Percentiles rank a stretch among this genome's conserved stretches.
Conservation (phyloP, 257 asterid species). For the Solanum virginianum region DNA sequence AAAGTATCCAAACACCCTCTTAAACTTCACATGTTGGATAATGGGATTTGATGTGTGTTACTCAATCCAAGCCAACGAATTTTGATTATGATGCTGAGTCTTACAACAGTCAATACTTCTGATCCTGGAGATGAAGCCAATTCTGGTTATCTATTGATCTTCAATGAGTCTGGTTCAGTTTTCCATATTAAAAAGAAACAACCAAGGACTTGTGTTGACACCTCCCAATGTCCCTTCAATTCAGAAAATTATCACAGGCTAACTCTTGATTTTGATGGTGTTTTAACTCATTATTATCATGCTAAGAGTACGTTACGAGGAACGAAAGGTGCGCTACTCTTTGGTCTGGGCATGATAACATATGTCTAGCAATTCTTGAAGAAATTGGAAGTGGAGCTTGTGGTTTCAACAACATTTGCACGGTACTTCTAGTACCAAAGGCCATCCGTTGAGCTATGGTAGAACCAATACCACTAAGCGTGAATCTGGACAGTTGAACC, state of each 20-base stretch:
- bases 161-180: slow-evolving; percentile 14
- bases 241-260: slow-evolving; percentile 25
- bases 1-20: too few species aligned
- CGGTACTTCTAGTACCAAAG: too few species aligned
- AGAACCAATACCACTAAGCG: too few species aligned
- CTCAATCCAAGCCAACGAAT: slow-evolving; percentile 14
- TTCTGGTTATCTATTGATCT: slow-evolving; percentile 24
- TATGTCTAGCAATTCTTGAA: slow-evolving; percentile 8
- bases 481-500: too few species aligned
- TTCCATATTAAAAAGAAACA: slow-evolving; percentile 12
- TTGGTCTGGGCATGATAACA: slow-evolving; percentile 18
- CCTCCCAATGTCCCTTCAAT: slow-evolving; percentile 2
- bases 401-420: slow-evolving; percentile 44
- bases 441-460: too few species aligned
- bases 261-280: slow-evolving; percentile 37
- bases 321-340: slow-evolving; percentile 13
- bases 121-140: slow-evolving; percentile 5
- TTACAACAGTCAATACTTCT: slow-evolving; percentile 13
- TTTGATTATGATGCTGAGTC: slow-evolving; percentile 15
- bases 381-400: slow-evolving; percentile 42
- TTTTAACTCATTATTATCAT: slow-evolving; percentile 24
- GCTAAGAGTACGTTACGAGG: slow-evolving; percentile 10
- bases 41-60: slow-evolving; percentile 29
- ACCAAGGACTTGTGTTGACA: background rate
- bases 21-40: slow-evolving; percentile 5